A percentile compares a stretch with the other conserved stretches of the same genome.
These are phyloP conservation scores for Ballota nigra DNA, from an alignment of 257 asterid genomes.

Conservation along the genomic window DNA sequence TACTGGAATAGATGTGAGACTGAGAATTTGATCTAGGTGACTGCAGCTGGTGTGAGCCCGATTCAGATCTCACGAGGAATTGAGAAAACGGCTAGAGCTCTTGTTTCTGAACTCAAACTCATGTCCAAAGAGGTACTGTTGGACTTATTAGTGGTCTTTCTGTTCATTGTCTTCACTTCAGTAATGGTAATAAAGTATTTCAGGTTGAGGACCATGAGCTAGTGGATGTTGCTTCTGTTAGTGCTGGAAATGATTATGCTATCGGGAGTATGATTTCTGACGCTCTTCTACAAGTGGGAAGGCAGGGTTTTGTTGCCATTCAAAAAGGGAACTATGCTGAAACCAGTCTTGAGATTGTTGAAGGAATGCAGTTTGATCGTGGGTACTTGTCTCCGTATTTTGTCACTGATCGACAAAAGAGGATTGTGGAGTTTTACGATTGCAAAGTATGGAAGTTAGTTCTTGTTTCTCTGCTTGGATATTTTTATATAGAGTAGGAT, in stretches of 20 bases:
- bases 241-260: slow-evolving; percentile 78
- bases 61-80: slow-evolving; percentile 79
- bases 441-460: slow-evolving; percentile 61
- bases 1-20: neutral
- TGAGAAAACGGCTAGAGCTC: slow-evolving; percentile 68
- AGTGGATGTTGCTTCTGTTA: slow-evolving; percentile 80
- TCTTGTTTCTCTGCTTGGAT: slow-evolving; percentile 2
- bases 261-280: slow-evolving; percentile 67
- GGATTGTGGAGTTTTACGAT: slow-evolving; percentile 64
- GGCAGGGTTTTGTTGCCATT: slow-evolving; percentile 59
- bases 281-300: slow-evolving; percentile 68
- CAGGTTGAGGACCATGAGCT: slow-evolving; percentile 88
- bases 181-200: neutral
- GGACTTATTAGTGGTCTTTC: neutral
- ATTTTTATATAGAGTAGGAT: slow-evolving; percentile 1
- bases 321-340: slow-evolving; percentile 71
- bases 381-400: slow-evolving; percentile 84
- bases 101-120: slow-evolving; percentile 64
- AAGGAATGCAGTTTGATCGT: slow-evolving; percentile 91
- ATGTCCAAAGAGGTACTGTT: slow-evolving; percentile 67
- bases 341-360: slow-evolving; percentile 54
- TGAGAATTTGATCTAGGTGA: slow-evolving; percentile 40
- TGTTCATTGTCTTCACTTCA: neutral
- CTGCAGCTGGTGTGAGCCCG: slow-evolving; percentile 79
- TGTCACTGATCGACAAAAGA: slow-evolving; percentile 68